Evolutionary conservation across 2,329 filamentous ascomycete species (phyloP), one percentile per base, ranked within the genome.

Genomic region (Aureobasidium sp.): DNA sequence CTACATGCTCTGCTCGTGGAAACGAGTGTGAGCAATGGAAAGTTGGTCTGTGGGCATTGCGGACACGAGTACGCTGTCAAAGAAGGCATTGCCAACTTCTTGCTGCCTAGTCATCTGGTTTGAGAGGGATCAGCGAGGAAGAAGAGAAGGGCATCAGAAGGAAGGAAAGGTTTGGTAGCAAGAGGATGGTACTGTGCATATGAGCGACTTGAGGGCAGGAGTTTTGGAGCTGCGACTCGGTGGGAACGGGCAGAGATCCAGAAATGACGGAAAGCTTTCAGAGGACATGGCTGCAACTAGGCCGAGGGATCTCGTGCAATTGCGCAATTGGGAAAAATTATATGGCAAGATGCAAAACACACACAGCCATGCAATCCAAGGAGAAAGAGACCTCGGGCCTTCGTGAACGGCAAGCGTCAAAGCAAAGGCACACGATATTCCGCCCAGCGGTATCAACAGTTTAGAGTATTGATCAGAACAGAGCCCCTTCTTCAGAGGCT

Each of bases 81-180:
- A 73, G 93, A 99, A 77, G 94, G 94, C 5, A 96, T 97, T 74
- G 91, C 91, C 64, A 97, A 97, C 76, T 99, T 99, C 71, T 77
- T 99, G 72, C 77, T 99, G 68, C 94, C 94, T 13, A 94, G 89
- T 70, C 94, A 99, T 79, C 77, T 99, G 75, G 94, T 92, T 37
- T 84, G 20, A 52, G 9, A 26, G 5, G n/a, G 20, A 51, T 10
- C 5, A 26, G 17, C 20, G 9, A 8, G 17, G 8, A 23, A 26
- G 20, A 34, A 12, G 10, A 36, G 8, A 17, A 10, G 55, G 5
- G 3, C 10, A 1, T 3, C 39, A 44, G 5, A 36, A 23, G 20
- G n/a, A 17, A 27, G 55, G 29, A 27, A 15, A 41, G 13, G n/a
- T n/a, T n/a, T 15, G 32, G 13, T 12, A 12, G 56, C 5, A 20